A percentile compares a stretch with the other conserved stretches of the same genome.
phyloP scores from a whole-genome alignment of 2,329 filamentous ascomycete species.

The Tolypocladium cylindrosporum region DNA sequence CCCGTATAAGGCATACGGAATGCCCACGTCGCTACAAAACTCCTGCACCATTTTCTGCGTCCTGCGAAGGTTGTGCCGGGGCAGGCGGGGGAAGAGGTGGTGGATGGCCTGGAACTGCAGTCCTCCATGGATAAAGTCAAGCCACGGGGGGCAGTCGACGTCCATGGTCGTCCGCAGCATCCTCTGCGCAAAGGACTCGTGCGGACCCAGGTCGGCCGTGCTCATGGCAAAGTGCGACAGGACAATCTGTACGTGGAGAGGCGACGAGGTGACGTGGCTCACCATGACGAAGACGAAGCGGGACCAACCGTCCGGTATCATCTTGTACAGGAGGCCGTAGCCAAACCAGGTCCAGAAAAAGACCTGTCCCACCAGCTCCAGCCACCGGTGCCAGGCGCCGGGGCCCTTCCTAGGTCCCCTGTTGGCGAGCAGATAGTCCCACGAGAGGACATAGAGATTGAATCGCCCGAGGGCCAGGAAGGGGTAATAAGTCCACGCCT shows the following conservation, averaged over 20 bases:
- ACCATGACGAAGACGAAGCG: slow-evolving; percentile 68
- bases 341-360: slow-evolving; percentile 87
- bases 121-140: slow-evolving; percentile 83
- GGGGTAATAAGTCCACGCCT: slow-evolving; percentile 76
- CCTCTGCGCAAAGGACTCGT: slow-evolving; percentile 81
- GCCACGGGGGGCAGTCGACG: slow-evolving; percentile 76
- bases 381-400: slow-evolving; percentile 72
- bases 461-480: slow-evolving; percentile 74
- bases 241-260: slow-evolving; percentile 82
- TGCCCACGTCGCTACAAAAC: slow-evolving; percentile 72
- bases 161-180: slow-evolving; percentile 94
- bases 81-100: slow-evolving; percentile 75
- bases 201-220: slow-evolving; percentile 71
- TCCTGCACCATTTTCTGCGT: slow-evolving; percentile 68
- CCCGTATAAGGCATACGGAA: slow-evolving; percentile 78
- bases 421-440: slow-evolving; percentile 62
- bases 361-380: slow-evolving; percentile 66
- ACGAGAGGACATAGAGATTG: slow-evolving; percentile 77
- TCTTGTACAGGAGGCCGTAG: slow-evolving; percentile 67
- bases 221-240: slow-evolving; percentile 92
- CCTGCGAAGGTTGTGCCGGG: slow-evolving; percentile 70
- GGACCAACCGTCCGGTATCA: slow-evolving; percentile 57
- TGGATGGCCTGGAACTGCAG: slow-evolving; percentile 86
- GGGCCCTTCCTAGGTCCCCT: slow-evolving; percentile 64
- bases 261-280: slow-evolving; percentile 71